Conservation (phyloP, 2,329 filamentous ascomycete genomes). For the Paraphoma sp. region DNA sequence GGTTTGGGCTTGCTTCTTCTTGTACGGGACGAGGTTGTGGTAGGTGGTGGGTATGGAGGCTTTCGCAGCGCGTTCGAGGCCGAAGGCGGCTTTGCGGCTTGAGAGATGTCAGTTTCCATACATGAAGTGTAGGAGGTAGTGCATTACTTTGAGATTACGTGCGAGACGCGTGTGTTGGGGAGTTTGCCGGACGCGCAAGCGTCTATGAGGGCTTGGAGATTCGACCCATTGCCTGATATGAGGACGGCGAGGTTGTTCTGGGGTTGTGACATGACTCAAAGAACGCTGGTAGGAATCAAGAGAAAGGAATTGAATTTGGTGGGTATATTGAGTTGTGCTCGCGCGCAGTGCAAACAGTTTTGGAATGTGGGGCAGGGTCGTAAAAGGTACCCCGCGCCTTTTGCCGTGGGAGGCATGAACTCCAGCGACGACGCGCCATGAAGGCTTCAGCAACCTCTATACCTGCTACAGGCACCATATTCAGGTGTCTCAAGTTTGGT, state of each 20-base stretch:
- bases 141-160: constrained; percentile 63
- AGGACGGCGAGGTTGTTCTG: constrained; percentile 68
- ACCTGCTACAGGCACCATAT: too few species aligned
- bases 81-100: constrained; percentile 64
- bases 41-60: constrained; percentile 75
- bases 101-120: background rate
- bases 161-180: constrained; percentile 62
- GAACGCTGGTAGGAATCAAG: background rate
- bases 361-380: constrained; percentile 29
- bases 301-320: background rate
- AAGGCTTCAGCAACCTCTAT: too few species aligned
- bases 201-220: constrained; percentile 79
- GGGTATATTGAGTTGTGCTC: constrained; percentile 1
- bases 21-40: constrained; percentile 81
- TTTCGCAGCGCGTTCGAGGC: constrained; percentile 65
- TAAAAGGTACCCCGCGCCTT: background rate
- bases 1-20: constrained; percentile 63
- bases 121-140: background rate
- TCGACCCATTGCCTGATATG: constrained; percentile 69
- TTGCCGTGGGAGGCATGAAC: background rate
- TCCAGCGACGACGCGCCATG: too few species aligned
- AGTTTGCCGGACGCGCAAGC: constrained; percentile 58
- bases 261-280: constrained; percentile 25
- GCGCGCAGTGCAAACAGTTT: constrained; percentile 19
- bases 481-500: too few species aligned